Base-by-base conservation (phyloP, 1,284 basidiomycete species). In the Amylostereum chailletii region DNA sequence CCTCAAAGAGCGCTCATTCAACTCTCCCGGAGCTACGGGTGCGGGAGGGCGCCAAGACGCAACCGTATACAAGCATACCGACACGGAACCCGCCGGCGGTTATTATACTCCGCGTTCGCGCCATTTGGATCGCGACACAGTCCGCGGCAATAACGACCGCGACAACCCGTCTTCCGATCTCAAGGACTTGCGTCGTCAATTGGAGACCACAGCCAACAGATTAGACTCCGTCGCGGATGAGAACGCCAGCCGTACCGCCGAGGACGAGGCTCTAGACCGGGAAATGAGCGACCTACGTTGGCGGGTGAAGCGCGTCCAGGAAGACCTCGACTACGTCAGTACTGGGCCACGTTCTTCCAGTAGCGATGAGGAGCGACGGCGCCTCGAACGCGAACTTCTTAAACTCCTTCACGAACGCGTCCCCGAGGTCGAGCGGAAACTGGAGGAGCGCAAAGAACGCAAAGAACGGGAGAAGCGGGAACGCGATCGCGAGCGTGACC, bases 281-380 rank as follows among this genome's bases (percentile, higher is more conserved):
- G 95, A 98, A 68, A 79, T 97, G 70, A 83, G 89, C 6, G 91
- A 95, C 58, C 71, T 99, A 36, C 85, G 84, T 49, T 90, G 90
- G 63, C 81, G 86, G 36, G 92, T 97, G 49, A 83, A 85, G 60
- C 75, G 94, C 26, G 79, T 99, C 6, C 87, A 93, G 64, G 93
- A 97, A 55, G 95, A 99, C 65, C 75, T 99, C 42, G 94, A 97
- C 44, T 93, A 95, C 60, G 82, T 87, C 50, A 83, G 86, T 19
- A 81, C 86, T 19, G 90, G 92, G 0, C 81, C 93, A 1, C 76
- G 83, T 50, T 81, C 83, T 6, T 66, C 74, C 4, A 76, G 79
- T 6, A 92, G 91, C 65, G 91, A 95, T 52, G 86, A 93, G 55
- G 92, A 96, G 62, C 76, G 87, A 47, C 74, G 96, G 34, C 81